Percentiles rank a stretch among this genome's conserved stretches.
Evolutionary conservation across 1,139 yeast species (phyloP).

Genomic region (Kluyveromyces marxianus): DNA sequence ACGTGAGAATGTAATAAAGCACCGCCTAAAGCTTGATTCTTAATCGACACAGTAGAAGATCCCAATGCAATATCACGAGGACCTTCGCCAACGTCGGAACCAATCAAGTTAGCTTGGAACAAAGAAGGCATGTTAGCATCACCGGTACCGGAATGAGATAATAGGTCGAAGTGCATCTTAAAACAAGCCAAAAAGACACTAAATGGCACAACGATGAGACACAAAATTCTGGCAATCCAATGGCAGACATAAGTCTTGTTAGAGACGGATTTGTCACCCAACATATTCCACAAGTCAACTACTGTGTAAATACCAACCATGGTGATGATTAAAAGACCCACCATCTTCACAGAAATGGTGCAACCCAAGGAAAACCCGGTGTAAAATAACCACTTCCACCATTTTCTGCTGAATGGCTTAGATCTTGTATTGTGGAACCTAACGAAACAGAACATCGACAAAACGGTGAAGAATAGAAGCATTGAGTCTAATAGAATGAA

Average conservation of each 20-base stretch:
- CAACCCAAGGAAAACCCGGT: constrained; percentile 75
- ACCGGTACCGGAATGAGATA: constrained; percentile 80
- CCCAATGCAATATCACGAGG: constrained; percentile 84
- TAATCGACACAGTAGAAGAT: constrained; percentile 68
- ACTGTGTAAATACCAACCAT: constrained; percentile 71
- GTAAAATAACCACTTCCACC: constrained; percentile 90
- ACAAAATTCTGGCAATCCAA: constrained; percentile 58
- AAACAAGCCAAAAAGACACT: constrained; percentile 56
- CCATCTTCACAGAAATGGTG: constrained; percentile 80
- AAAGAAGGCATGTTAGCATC: constrained; percentile 95
- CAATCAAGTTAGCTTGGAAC: constrained; percentile 87
- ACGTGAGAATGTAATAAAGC: constrained; percentile 92
- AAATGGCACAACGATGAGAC: constrained; percentile 56
- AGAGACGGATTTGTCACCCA: constrained; percentile 50
- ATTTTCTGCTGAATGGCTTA: constrained; percentile 59
- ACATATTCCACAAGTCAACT: constrained; percentile 62
- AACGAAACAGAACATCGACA: constrained; percentile 70
- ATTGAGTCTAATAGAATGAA: constrained; percentile 94
- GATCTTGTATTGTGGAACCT: constrained; percentile 71
- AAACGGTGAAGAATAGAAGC: constrained; percentile 84
- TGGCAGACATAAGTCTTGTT: constrained; percentile 47
- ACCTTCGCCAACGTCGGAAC: constrained; percentile 75
- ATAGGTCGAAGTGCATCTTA: constrained; percentile 66
- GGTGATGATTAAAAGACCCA: constrained; percentile 68
- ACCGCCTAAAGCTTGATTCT: constrained; percentile 88